Base-by-base conservation (phyloP, 495 filamentous ascomycete species). In the Penicillium crystallinum region DNA sequence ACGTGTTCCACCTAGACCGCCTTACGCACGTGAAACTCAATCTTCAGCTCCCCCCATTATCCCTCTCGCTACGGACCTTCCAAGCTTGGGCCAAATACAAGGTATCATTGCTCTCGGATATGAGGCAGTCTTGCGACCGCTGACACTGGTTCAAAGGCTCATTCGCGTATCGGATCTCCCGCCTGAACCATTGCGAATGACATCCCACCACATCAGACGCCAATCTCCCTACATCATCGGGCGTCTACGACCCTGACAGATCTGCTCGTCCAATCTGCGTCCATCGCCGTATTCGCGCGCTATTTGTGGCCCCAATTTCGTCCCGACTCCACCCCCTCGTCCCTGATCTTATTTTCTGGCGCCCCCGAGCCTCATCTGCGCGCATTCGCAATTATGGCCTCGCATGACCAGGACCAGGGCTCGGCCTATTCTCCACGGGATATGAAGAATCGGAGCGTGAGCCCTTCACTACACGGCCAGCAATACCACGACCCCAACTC, bases 361-460 rank as follows among this genome's bases (percentile, higher is more conserved):
- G 23, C 33, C 27, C n/a, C 30, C 45, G 48, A 52, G 49, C 59
- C 56, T 42, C 59, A 52, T 49, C 30, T 30, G 12, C 46, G 41
- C 38, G 52, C 54, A 55, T 46, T 22, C 48, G 37, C 48, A 42
- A 50, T 34, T 27, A 75, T 75, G 72, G 65, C 65, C 52, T 69
- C 70, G 29, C 69, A 73, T 52, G 66, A 72, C 30, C 63, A 58
- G 39, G 49, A 47, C 58, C 67, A 56, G 18, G 61, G 68, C 46
- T 49, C 63, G 42, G 64, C 64, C 36, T 52, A 63, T 43, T 62
- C 65, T 41, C 55, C 66, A 21, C 62, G 35, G 4, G 54, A 54
- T 40, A 48, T 63, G 40, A 63, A 71, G 51, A 68, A 61, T 61
- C 71, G 71, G 53, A 71, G 71, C 47, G 62, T 69, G 55, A 77